phyloP scores from a whole-genome alignment of 108 stramenopile species.

The Skeletonema tropicum region DNA sequence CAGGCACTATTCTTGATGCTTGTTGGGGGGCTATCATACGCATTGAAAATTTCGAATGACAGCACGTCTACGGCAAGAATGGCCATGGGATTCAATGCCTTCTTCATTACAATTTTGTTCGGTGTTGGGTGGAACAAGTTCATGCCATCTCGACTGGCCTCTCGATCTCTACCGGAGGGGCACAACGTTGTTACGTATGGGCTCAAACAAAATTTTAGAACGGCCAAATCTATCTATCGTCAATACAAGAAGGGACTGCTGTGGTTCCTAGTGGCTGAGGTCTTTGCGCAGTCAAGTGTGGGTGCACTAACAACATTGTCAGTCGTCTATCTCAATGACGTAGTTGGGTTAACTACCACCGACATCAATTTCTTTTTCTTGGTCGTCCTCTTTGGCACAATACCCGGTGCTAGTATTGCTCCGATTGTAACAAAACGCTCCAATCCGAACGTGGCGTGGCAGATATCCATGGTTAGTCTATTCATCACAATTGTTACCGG shows the following conservation, averaged over 20 bases:
- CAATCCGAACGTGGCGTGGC: conserved; percentile 58
- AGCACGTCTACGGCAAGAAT: conserved; percentile 46
- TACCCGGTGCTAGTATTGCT: conserved; percentile 53
- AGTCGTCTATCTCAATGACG: conserved; percentile 55
- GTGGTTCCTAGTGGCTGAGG: conserved; percentile 58
- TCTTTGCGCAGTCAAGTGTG: conserved; percentile 62
- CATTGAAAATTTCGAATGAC: conserved; percentile 30
- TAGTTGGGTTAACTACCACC: conserved; percentile 47
- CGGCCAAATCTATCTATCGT: conserved; percentile 40
- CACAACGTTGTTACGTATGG: conserved; percentile 32
- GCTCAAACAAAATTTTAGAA: conserved; percentile 56
- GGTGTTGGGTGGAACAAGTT: conserved; percentile 46
- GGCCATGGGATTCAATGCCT: conserved; percentile 40
- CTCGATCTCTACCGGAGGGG: conserved; percentile 50
- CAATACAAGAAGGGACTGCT: conserved; percentile 47
- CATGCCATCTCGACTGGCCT: conserved; percentile 31
- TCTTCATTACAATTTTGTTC: conserved; percentile 35
- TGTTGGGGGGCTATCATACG: conserved; percentile 39
- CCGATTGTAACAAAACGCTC: conserved; percentile 28
- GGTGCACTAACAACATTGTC: conserved; percentile 43
- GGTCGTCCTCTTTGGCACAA: conserved; percentile 41
- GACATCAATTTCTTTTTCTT: conserved; percentile 66
- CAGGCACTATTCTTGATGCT: conserved; percentile 56
- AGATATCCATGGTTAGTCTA: conserved; percentile 36
- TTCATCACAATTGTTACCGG: conserved; percentile 24